Conservation (phyloP, 2,329 filamentous ascomycete species). For the Apiospora koreana region DNA sequence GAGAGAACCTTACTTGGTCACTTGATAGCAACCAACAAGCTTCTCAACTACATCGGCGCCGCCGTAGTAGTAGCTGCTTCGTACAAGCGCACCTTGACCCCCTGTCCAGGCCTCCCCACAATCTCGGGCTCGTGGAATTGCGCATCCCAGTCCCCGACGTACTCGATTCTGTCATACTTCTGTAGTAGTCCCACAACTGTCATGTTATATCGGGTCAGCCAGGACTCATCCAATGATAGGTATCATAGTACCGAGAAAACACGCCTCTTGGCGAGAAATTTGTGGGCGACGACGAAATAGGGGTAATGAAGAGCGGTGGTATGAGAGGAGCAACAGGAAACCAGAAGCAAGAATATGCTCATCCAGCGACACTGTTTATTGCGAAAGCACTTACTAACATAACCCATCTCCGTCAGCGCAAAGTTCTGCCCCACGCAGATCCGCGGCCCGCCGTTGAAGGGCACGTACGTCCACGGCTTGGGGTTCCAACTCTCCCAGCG, state of each 20-base stretch:
- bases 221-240: background rate
- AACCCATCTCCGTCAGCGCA: conserved; percentile 60
- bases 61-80: conserved; percentile 23
- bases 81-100: conserved; percentile 42
- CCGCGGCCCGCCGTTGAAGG: conserved; percentile 48
- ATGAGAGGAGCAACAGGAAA: too few species aligned
- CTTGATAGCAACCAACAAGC: too few species aligned
- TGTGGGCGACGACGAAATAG: too few species aligned
- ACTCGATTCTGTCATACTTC: conserved; percentile 57
- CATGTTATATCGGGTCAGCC: background rate
- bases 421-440: conserved; percentile 61
- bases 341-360: too few species aligned
- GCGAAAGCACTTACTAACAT: conserved; percentile 35
- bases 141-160: conserved; percentile 45
- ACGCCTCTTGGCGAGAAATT: too few species aligned
- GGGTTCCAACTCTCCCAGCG: conserved; percentile 45
- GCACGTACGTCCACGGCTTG: conserved; percentile 47
- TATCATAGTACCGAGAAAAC: too few species aligned
- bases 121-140: conserved; percentile 46
- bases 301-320: too few species aligned
- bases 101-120: conserved; percentile 44
- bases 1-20: too few species aligned
- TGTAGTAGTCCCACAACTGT: conserved; percentile 56
- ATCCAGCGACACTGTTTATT: too few species aligned
- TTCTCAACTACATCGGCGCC: background rate